Evolutionary conservation across 2,329 filamentous ascomycete genomes (phyloP), one percentile per base, ranked within the genome.

Genomic region (Exophiala phaeomuriformis): DNA sequence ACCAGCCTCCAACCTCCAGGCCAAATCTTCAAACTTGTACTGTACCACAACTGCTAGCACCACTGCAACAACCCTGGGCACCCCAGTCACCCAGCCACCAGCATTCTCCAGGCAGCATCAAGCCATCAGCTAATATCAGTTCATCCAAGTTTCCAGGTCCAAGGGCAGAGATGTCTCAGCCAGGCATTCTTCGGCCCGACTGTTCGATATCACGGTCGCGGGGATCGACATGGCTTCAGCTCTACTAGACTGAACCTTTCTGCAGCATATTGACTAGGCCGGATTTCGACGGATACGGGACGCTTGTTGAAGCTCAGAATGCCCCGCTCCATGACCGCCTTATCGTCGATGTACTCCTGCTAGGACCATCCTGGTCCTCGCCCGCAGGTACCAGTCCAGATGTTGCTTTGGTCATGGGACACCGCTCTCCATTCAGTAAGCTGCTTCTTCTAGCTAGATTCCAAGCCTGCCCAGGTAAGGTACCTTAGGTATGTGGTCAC

Each of bases 361-460:
- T 19, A 19, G 19, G 19, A 19, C 19, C 19, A 19, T 19, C 19
- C 19, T 19, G 19, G 19, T 7, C 19, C 4, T 6, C 6, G 39
- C 12, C 39, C n/a, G 27, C 6, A 7, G 28, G 12, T 41, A 7
- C 42, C 30, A 36, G 27, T 12, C 32, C 44, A 32, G 32, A 50
- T 36, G 29, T 45, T 43, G 30, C 10, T 28, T 3, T 57, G 57
- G 57, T 59, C 57, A 59, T 59, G 54, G 47, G 57, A 59, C 53
- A 52, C 42, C 27, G 35, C 42, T 33, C 54, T 52, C 27, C 27
- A 57, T 53, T 42, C 47, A 54, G 57, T 59, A 59, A 57, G 57
- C 52, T 36, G 31, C 27, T 51, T 42, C 31, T 50, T 30, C 40
- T 51, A 35, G 51, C 53, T 49, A 35, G 44, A 29, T 29, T 47